phyloP scores from a whole-genome alignment of 1,284 basidiomycete species.

The Cryptococcus sp. region DNA sequence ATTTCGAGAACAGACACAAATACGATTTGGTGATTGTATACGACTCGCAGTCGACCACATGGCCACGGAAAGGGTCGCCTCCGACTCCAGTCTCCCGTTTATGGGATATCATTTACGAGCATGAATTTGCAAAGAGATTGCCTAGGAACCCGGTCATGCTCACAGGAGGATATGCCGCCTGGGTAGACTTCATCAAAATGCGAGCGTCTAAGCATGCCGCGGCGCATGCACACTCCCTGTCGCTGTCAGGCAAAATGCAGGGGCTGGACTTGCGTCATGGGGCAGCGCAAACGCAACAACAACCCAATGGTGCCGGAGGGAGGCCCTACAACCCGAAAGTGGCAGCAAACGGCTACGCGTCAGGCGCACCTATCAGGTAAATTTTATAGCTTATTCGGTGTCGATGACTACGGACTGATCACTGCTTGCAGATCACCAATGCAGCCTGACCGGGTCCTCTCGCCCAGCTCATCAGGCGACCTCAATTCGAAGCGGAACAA shows the following conservation, averaged over 20 bases:
- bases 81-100: constrained; percentile 64
- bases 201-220: constrained; percentile 18
- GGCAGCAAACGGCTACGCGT: constrained; percentile 16
- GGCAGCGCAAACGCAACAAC: neutral
- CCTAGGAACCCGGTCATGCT: constrained; percentile 80
- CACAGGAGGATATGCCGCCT: constrained; percentile 80
- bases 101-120: constrained; percentile 69
- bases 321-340: constrained; percentile 20
- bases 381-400: constrained; percentile 1
- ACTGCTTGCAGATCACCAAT: constrained; percentile 11
- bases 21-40: constrained; percentile 91
- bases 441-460: constrained; percentile 7
- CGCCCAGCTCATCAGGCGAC: constrained; percentile 16
- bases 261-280: neutral
- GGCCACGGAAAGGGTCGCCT: constrained; percentile 51
- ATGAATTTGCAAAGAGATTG: constrained; percentile 70
- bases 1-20: constrained; percentile 78
- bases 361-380: constrained; percentile 8
- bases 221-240: constrained; percentile 3
- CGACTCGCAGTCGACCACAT: constrained; percentile 68
- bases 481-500: constrained; percentile 24
- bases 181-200: constrained; percentile 65
- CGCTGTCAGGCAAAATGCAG: constrained; percentile 1
- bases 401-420: neutral
- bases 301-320: constrained; percentile 1